Evolutionary conservation across 306 rosid species (phyloP).

Genomic region (Prosopis cineraria): DNA sequence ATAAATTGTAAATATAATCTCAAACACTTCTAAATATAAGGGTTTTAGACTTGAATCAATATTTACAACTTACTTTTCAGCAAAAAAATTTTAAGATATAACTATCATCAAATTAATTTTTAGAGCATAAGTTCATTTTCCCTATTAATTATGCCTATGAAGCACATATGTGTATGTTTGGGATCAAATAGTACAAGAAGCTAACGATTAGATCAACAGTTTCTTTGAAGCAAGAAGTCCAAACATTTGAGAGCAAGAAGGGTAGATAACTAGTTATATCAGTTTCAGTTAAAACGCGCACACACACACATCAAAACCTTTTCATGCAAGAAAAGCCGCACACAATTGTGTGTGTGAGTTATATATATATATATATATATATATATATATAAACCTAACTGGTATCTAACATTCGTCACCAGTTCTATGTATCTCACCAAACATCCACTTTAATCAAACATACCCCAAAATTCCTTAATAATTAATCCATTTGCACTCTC

Average conservation of each 20-base stretch:
- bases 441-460: slow-evolving; percentile 9
- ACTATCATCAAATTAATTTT: no score
- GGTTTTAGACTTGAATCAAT: no score
- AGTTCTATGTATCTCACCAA: background rate
- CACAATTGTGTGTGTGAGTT: no score
- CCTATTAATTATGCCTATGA: background rate
- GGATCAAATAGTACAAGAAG: background rate
- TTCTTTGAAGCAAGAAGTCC: background rate
- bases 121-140: no score
- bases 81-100: no score
- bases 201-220: background rate
- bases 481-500: no score
- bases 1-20: no score
- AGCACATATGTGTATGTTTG: background rate
- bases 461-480: slow-evolving; percentile 34
- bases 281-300: background rate
- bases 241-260: background rate
- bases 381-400: background rate
- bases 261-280: background rate
- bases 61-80: no score
- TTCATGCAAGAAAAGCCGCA: background rate
- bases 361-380: no score
- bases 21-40: no score
- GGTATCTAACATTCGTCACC: background rate
- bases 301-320: background rate